Base-by-base conservation (phyloP, 2,329 filamentous ascomycete genomes). In the Tolypocladium sp. region DNA sequence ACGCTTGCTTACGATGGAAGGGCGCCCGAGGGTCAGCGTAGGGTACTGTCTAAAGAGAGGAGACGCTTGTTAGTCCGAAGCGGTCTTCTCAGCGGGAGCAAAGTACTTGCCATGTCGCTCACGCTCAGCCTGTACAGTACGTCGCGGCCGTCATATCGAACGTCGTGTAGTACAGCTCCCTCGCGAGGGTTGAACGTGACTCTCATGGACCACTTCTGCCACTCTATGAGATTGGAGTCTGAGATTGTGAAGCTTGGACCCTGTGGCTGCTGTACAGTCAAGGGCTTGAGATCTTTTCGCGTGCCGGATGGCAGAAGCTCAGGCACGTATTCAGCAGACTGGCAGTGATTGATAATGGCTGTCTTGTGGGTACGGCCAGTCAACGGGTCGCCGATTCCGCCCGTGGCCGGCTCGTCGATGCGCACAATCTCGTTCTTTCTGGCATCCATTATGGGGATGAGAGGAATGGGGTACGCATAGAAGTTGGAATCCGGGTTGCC, bases 161-260 rank as follows among this genome's bases (percentile, higher is more conserved):
- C 73, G 64, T 91, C 84, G 65, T 90, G 86, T 0, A 91, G 76
- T 2, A 87, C 85, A 15, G 84, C 80, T 38, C 88, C 88, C 69
- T 91, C 88, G 3, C 88, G 78, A 38, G 82, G 80, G 75, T 88
- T 90, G 74, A 88, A 90, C 7, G 81, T 81, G 5, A 91, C 81
- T 35, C 86, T 76, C 72, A 91, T 83, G 1, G 80, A 77, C 86
- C 86, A 90, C 67, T 88, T 85, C 68, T 86, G 82, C 84, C 84
- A 87, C 55, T 76, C 66, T 1, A 84, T 67, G 2, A 72, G 64
- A 61, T 76, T 76, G 57, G 76, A 69, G 57, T 74, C 73, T 0
- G 59, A 53, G 13, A 88, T 76, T 2, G 71, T 62, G 58, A 74
- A 76, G 25, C 71, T 74, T 0, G 73, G 71, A 0, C 74, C 73